A percentile compares a stretch with the other conserved stretches of the same genome.
Conservation (phyloP, 345 rosid species). For the Citrus maxima region DNA sequence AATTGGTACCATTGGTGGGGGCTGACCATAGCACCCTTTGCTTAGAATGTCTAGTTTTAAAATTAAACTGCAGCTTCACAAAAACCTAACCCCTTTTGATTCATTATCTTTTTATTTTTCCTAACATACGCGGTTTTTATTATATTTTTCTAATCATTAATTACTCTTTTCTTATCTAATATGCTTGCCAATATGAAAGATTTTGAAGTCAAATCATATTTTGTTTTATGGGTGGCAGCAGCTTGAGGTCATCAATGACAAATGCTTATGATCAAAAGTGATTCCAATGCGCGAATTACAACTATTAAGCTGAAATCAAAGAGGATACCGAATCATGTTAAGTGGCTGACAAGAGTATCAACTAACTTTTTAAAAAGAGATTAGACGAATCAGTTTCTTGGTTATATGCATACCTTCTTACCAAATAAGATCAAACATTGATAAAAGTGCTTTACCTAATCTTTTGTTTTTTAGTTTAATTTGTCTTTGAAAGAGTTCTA, state of each 20-base stretch:
- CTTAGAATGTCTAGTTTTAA: conserved; percentile 28
- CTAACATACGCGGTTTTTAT: conserved; percentile 29
- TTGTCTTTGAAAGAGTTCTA: neutral
- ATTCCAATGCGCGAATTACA: conserved; percentile 2
- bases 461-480: neutral
- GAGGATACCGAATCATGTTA: conserved; percentile 22
- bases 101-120: conserved; percentile 12
- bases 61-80: neutral
- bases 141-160: neutral
- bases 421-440: neutral
- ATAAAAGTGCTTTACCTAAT: conserved; percentile 3
- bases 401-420: neutral
- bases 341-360: conserved; percentile 38
- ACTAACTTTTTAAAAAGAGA: conserved; percentile 17
- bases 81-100: conserved; percentile 7
- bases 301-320: conserved; percentile 4
- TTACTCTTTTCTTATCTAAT: neutral
- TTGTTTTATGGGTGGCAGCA: neutral
- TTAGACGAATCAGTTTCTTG: neutral
- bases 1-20: conserved; percentile 43
- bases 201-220: neutral
- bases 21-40: conserved; percentile 23
- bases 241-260: neutral
- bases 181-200: conserved; percentile 5
- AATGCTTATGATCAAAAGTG: conserved; percentile 9